Conservation (phyloP, 1,139 yeast genomes). For the Suhomyces maxii region DNA sequence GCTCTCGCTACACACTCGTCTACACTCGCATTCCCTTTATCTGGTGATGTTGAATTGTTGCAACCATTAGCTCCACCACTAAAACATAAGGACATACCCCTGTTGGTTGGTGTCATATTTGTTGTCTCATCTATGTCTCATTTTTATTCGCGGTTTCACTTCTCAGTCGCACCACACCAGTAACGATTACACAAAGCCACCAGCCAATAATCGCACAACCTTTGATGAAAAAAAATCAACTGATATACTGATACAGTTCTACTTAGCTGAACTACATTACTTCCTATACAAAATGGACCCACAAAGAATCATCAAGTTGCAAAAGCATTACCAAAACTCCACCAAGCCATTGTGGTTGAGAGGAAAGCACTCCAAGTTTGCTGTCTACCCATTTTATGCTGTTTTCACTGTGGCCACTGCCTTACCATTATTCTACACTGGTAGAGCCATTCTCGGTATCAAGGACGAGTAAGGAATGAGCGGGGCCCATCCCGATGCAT, state of each 20-base stretch:
- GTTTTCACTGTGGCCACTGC: constrained; percentile 72
- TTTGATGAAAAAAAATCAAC: constrained; percentile 20
- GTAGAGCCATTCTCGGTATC: constrained; percentile 74
- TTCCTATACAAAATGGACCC: constrained; percentile 41
- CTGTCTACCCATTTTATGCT: constrained; percentile 89
- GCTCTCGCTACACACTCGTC: no score
- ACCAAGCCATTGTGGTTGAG: constrained; percentile 76
- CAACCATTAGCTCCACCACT: no score
- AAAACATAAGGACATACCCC: no score
- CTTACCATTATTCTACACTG: constrained; percentile 72
- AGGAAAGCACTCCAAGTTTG: constrained; percentile 70
- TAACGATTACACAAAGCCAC: constrained; percentile 2
- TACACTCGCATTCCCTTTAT: no score
- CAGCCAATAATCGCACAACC: constrained; percentile 6
- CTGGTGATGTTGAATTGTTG: no score
- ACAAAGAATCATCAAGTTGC: constrained; percentile 71
- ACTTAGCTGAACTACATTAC: constrained; percentile 2
- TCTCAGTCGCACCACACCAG: neutral
- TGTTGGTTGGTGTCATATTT: no score
- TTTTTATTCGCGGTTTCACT: neutral
- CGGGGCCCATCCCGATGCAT: constrained; percentile 1
- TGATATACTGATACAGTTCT: constrained; percentile 13
- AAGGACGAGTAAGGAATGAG: constrained; percentile 44
- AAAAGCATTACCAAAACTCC: constrained; percentile 71
- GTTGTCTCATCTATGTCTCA: no score